These are phyloP conservation scores for Strigomonas culicis DNA, from an alignment of 208 protist genomes.

Conservation along the genomic window DNA sequence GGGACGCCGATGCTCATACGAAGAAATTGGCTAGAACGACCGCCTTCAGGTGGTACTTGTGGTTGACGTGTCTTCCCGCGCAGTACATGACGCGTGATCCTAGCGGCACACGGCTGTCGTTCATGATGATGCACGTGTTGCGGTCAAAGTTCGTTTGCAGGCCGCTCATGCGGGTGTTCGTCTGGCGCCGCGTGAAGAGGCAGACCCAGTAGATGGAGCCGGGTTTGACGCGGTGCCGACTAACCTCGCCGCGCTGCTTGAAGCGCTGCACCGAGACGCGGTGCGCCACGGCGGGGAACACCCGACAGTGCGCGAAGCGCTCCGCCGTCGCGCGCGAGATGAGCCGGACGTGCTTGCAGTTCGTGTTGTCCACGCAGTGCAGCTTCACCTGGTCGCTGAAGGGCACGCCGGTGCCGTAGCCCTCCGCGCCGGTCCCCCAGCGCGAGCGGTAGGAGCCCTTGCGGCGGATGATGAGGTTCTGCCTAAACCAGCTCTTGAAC, in stretches of 20 bases:
- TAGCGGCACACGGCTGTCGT: constrained; percentile 87
- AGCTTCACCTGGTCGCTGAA: constrained; percentile 89
- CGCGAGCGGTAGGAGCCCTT: constrained; percentile 81
- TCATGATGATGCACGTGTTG: constrained; percentile 91
- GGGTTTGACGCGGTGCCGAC: constrained; percentile 75
- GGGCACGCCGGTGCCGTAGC: constrained; percentile 74
- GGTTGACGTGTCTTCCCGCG: constrained; percentile 89
- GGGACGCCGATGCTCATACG: constrained; percentile 35
- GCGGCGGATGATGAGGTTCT: constrained; percentile 85
- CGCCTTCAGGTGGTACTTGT: constrained; percentile 90
- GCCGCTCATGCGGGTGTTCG: constrained; percentile 85
- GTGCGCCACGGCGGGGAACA: constrained; percentile 86
- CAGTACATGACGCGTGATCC: constrained; percentile 91
- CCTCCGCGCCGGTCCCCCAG: constrained; percentile 84
- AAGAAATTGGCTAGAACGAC: constrained; percentile 92
- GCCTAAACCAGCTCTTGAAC: constrained; percentile 81
- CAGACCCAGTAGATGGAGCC: constrained; percentile 90
- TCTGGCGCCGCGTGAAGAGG: constrained; percentile 83
- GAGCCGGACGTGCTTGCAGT: constrained; percentile 90
- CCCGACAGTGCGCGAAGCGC: constrained; percentile 86
- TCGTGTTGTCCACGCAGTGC: constrained; percentile 92
- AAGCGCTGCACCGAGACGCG: constrained; percentile 90
- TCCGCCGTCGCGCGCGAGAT: constrained; percentile 83
- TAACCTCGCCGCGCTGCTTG: constrained; percentile 67
- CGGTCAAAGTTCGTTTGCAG: constrained; percentile 90